Percentiles rank a stretch among this genome's conserved stretches.
Evolutionary conservation across 805 yeast species (phyloP).

Genomic region (Priceomyces fermenticarens): DNA sequence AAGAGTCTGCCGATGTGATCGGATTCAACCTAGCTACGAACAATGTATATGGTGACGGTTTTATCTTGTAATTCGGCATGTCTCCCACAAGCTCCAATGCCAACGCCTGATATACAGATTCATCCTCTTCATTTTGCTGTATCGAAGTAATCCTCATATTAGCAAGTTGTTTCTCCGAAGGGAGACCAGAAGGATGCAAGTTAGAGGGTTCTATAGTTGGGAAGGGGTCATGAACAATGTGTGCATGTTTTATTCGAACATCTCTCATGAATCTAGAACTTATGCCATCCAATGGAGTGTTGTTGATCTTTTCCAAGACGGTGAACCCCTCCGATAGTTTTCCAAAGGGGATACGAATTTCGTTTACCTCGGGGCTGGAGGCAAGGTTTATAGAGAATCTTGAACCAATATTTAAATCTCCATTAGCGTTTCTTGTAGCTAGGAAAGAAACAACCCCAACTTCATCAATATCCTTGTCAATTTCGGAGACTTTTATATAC

Average conservation of each 20-base stretch:
- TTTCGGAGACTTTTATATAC: slow-evolving; percentile 1
- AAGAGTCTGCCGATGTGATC: slow-evolving; percentile 55
- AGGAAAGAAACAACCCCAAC: slow-evolving; percentile 14
- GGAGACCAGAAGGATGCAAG: slow-evolving; percentile 20
- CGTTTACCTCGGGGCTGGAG: neutral
- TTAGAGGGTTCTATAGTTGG: neutral
- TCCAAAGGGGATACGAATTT: slow-evolving; percentile 39
- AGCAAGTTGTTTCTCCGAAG: slow-evolving; percentile 10
- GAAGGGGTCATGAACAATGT: slow-evolving; percentile 55
- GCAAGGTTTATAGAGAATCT: slow-evolving; percentile 12
- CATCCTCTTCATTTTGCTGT: slow-evolving; percentile 12
- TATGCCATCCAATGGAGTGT: slow-evolving; percentile 32
- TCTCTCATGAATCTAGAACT: slow-evolving; percentile 9
- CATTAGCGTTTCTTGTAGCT: neutral
- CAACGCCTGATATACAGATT: slow-evolving; percentile 52
- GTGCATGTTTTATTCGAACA: slow-evolving; percentile 49
- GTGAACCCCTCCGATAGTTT: slow-evolving; percentile 50
- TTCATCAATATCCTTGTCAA: neutral
- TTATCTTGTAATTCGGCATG: slow-evolving; percentile 52
- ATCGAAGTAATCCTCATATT: slow-evolving; percentile 14
- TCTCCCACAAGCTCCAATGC: slow-evolving; percentile 66
- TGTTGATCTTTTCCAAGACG: slow-evolving; percentile 43
- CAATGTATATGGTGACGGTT: slow-evolving; percentile 59
- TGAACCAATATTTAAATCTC: slow-evolving; percentile 7
- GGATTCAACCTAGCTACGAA: slow-evolving; percentile 66